Evolutionary conservation across 305 asterid species (phyloP), one percentile per base, ranked within the genome.

Genomic region (Rubia tinctorum): DNA sequence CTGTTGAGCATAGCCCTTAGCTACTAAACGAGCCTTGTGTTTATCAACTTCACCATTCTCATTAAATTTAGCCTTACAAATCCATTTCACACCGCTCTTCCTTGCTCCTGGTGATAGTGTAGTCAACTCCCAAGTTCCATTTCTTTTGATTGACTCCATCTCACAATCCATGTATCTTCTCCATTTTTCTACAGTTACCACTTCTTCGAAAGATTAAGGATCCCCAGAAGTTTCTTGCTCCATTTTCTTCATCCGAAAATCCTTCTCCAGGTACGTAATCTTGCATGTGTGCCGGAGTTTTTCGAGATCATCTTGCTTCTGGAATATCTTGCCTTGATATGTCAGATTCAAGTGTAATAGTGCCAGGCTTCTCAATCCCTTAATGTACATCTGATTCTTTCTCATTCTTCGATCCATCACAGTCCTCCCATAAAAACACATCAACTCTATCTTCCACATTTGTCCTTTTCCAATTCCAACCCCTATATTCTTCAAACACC

Each of bases 401-500:
- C 39, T 27, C 10, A 43, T 66, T 34, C 44, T 9, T 34, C 30
- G 15, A 7, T 66, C 20, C 15, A 34, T 5, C 45, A 37, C 42
- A 3, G 8, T 34, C 43, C 8, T 30, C 70, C 49, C 20, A 10
- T 34, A 66, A 4, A 4, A 13, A 5, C 1, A 2, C 12, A 4
- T 25, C 18, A 42, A 5, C 22, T 7, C 14, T 25, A 25, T 4
- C 30, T 34, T 20, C n/a, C 30, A n/a, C 18, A 13, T 8, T 9
- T 3, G 5, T 17, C n/a, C 42, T 66, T 12, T 8, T n/a, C 30
- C 71, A 66, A 40, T 66, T 30, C 71, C 71, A 66, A 6, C 71
- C 43, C 20, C n/a, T 42, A 8, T 66, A 53, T 17, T 66, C 71
- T n/a, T 66, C 71, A 66, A 66, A 66, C 7, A 15, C 43, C 11